Evolutionary conservation across 345 rosid species (phyloP), one percentile per base, ranked within the genome.

Genomic region (Eucalyptus polybractea): DNA sequence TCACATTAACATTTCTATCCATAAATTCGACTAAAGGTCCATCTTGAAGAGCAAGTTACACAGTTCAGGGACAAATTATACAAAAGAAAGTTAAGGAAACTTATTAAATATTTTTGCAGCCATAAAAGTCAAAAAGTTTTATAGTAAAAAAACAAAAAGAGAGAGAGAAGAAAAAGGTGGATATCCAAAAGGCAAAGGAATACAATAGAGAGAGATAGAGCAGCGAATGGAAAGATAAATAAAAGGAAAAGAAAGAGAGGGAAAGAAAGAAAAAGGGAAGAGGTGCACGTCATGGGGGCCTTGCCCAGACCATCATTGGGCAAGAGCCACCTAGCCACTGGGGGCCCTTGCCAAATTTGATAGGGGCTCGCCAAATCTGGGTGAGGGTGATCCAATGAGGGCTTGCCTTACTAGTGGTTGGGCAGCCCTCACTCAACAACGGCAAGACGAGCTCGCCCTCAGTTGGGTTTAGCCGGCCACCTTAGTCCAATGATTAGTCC

Each of bases 281-380:
- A 9, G 37, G 11, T 65, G 15, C 72, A 27, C 3, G 5, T 6
- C 2, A 14, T 14, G 2, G 3, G 31, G 15, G 9, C 37, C 37
- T 29, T 9, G 7, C 9, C 54, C 56, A 17, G 1, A 0, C 22
- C 22, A 16, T 16, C 56, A 51, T 51, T 16, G 22, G 21, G 56
- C 22, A 1, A 17, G 56, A 51, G 9, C 22, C 56, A 16, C 22
- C 56, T 51, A 51, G 22, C 56, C 22, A 51, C 4, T 7, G 0
- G 56, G 21, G 56, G 21, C 22, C 4, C 2, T 16, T 0, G 2
- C 22, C 0, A 51, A 1, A 51, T 51, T 0, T 1, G 4, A 16
- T 0, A 3, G 0, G 56, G 56, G 56, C 22, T 51, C 0, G 56
- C 22, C 56, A 17, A 16, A 51, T 51, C 2, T 51, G 0, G 54